phyloP scores from a whole-genome alignment of 2,329 filamentous ascomycete species.

The Claviceps lovelessii region DNA sequence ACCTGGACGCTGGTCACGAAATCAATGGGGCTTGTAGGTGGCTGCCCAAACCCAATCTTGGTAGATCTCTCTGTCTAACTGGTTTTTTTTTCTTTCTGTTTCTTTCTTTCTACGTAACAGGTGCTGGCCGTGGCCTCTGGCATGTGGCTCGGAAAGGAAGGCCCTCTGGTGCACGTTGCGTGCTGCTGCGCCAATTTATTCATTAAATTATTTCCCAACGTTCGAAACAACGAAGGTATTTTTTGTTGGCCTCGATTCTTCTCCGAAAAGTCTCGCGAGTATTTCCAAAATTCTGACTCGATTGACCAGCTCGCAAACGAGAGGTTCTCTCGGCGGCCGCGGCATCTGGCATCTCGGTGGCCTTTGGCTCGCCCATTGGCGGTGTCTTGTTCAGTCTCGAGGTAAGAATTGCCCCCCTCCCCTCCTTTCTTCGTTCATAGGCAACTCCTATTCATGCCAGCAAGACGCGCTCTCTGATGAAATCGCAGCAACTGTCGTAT shows the following conservation, averaged over 20 bases:
- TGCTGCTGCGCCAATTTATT: slow-evolving; percentile 93
- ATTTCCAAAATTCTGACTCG: background rate
- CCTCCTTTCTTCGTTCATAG: background rate
- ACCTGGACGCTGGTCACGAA: slow-evolving; percentile 82
- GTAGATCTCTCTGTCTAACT: background rate
- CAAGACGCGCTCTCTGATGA: background rate
- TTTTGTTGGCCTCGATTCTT: slow-evolving; percentile 2
- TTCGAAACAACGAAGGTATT: slow-evolving; percentile 74
- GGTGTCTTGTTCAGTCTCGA: slow-evolving; percentile 94
- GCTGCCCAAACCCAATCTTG: background rate
- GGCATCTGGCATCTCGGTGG: slow-evolving; percentile 82
- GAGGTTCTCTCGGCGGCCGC: slow-evolving; percentile 88
- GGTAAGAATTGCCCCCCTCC: slow-evolving; percentile 23
- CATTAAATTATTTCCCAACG: slow-evolving; percentile 68
- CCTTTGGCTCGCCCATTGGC: slow-evolving; percentile 86
- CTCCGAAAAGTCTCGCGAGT: no score
- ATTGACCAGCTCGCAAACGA: slow-evolving; percentile 60
- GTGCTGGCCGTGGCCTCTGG: slow-evolving; percentile 85
- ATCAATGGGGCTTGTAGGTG: slow-evolving; percentile 64
- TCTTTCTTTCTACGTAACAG: slow-evolving; percentile 23
- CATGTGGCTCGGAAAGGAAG: slow-evolving; percentile 94
- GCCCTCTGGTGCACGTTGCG: slow-evolving; percentile 85
- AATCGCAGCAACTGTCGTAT: slow-evolving; percentile 65
- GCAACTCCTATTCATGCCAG: no score
- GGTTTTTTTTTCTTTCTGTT: background rate